Percentiles rank a stretch among this genome's conserved stretches.
phyloP scores from a whole-genome alignment of 78 protist species.

The Dictyostelium brefeldianum region DNA sequence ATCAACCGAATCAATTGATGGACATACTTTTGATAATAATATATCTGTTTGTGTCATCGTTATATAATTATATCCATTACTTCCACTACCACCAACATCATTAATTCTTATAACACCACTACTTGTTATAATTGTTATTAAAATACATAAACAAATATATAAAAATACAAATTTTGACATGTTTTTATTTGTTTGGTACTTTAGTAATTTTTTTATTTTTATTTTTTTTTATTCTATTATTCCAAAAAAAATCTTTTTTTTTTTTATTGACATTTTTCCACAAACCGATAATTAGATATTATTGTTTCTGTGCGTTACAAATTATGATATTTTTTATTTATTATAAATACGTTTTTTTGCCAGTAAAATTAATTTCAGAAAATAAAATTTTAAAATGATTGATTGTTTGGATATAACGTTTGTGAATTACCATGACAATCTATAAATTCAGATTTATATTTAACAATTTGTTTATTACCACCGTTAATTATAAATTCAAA shows the following conservation, averaged over 20 bases:
- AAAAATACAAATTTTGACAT: neutral
- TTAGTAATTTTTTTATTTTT: no score
- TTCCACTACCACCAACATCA: neutral
- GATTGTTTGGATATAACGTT: neutral
- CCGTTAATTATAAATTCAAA: neutral
- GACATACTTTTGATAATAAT: constrained; percentile 6
- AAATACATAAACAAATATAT: neutral
- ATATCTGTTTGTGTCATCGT: neutral
- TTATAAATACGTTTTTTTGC: neutral
- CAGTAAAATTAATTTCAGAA: constrained; percentile 9
- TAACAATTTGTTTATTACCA: neutral
- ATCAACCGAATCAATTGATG: neutral
- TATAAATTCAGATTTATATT: constrained; percentile 7
- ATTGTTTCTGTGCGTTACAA: no score
- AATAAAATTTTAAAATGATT: constrained; percentile 4
- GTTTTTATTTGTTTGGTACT: neutral
- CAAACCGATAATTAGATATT: no score
- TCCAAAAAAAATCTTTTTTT: no score
- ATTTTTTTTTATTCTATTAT: no score
- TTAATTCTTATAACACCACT: neutral
- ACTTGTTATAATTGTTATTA: neutral
- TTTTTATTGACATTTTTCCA: no score
- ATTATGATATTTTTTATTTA: neutral
- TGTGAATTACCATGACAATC: neutral
- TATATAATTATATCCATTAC: neutral